A percentile compares a stretch with the other conserved stretches of the same genome.
phyloP scores from a whole-genome alignment of 1,284 basidiomycete species.

The Psilocybe mexicana region DNA sequence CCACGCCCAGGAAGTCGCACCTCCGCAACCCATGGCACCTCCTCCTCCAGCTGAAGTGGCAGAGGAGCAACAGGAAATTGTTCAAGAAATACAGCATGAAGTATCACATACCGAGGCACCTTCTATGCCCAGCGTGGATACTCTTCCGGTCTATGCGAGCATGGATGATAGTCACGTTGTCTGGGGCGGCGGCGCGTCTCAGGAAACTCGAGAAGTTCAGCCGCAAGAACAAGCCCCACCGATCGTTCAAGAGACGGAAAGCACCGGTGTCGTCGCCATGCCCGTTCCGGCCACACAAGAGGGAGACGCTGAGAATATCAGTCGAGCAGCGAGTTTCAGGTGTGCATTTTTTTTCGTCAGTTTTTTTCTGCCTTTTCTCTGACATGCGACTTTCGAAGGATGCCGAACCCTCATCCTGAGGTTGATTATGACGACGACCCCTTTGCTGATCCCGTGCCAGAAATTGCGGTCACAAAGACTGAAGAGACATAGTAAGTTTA shows the following conservation, averaged over 20 bases:
- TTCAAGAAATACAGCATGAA: not conserved
- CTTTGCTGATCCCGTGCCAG: slow-evolving; percentile 39
- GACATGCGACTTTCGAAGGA: not conserved
- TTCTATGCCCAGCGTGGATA: not conserved
- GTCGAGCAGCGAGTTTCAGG: slow-evolving; percentile 22
- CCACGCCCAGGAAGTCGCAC: not conserved
- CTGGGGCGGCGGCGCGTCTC: slow-evolving; percentile 6
- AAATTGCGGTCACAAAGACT: slow-evolving; percentile 22
- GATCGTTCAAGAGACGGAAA: not conserved
- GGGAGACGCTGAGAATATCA: slow-evolving; percentile 12
- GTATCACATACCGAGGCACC: not conserved
- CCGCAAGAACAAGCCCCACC: not conserved
- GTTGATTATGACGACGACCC: slow-evolving; percentile 35
- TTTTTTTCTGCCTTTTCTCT: not conserved
- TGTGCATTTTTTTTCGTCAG: slow-evolving; percentile 8
- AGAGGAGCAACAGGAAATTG: no score
- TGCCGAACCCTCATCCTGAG: slow-evolving; percentile 21
- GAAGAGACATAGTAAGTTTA: slow-evolving; percentile 20
- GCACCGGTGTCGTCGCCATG: slow-evolving; percentile 8
- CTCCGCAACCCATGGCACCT: not conserved
- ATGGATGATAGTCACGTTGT: slow-evolving; percentile 8
- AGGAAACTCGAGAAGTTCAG: not conserved
- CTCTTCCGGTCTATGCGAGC: not conserved
- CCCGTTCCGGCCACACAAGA: slow-evolving; percentile 12
- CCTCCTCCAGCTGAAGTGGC: not conserved